Percentiles rank a stretch among this genome's conserved stretches.
These are phyloP conservation scores for Kurtzmaniella natalensis DNA, from an alignment of 1,139 yeast genomes.

Conservation along the genomic window DNA sequence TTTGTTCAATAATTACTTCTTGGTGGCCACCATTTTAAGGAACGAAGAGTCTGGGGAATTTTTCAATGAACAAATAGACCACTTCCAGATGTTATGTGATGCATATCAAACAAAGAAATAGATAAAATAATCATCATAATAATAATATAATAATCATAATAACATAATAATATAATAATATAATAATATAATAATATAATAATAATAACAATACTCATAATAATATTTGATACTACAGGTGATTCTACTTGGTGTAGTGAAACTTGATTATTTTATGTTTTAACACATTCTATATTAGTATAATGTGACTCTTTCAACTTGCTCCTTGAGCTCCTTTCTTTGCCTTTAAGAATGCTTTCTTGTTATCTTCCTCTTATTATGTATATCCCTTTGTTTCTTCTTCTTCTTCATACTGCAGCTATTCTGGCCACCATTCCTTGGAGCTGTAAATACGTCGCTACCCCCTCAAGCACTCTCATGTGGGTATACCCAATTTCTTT, in stretches of 20 bases:
- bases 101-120: conserved; percentile 41
- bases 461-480: conserved; percentile 92
- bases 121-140: conserved; percentile 3
- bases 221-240: too few relatives aligned
- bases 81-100: conserved; percentile 56
- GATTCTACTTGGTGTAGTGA: too few relatives aligned
- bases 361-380: too few relatives aligned
- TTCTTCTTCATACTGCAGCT: background rate
- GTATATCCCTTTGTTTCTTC: too few relatives aligned
- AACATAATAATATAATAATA: too few relatives aligned
- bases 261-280: too few relatives aligned
- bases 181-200: too few relatives aligned
- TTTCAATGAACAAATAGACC: conserved; percentile 54
- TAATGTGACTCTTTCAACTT: too few relatives aligned
- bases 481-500: conserved; percentile 87
- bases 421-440: conserved; percentile 66
- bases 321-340: too few relatives aligned
- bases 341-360: too few relatives aligned
- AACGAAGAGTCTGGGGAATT: conserved; percentile 46
- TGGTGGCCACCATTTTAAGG: conserved; percentile 45
- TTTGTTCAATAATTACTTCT: conserved; percentile 69
- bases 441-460: conserved; percentile 78
- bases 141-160: conserved; percentile 2
- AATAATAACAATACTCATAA: too few relatives aligned
- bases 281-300: too few relatives aligned